Evolutionary conservation across 202 grass and related monocot genomes (phyloP), one percentile per base, ranked within the genome.

Genomic region (Setaria viridis): DNA sequence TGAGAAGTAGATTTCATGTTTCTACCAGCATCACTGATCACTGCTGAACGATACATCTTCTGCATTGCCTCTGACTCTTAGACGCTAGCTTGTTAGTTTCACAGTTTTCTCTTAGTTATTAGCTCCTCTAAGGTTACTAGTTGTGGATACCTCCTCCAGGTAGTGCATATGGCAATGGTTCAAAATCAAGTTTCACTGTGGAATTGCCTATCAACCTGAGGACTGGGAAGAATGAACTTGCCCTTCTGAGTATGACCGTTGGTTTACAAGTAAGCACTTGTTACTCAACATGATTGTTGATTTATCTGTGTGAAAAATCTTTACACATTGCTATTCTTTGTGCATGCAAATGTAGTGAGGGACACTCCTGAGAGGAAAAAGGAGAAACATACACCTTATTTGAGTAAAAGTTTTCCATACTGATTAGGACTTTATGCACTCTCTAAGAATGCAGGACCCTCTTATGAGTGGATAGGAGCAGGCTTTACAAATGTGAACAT

Each of bases 391-490:
- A 17, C 53, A 43, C 11, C 55, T 39, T 48, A 15, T 49, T 49
- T 62, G 48, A 50, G 14, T 16, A 73, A 60, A 84, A 43, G 16
- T 11, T 21, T 51, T 55, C 62, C 56, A 86, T 19, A 86, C 77
- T 72, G 53, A 67, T 82, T 9, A 77, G 65, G 51, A 43, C n/a
- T 80, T 57, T 81, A 50, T 85, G 76, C 73, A n/a, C 76, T 68
- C 78, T 80, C 49, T 66, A 87, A 99, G 97, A 99, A 88, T 87
- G 97, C 82, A 93, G 97, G 97, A 60, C 70, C 89, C 35, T 74
- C 80, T 69, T 99, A 99, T 84, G 93, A 99, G 83, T 96, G 93
- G 97, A 81, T 88, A 78, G 97, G 97, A 79, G 97, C 97, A 33
- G 93, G 97, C 65, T 66, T 91, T 83, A 91, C 90, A 84, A 88